phyloP scores from a whole-genome alignment of 1,284 basidiomycete species.

The Ganoderma leucocontextum region DNA sequence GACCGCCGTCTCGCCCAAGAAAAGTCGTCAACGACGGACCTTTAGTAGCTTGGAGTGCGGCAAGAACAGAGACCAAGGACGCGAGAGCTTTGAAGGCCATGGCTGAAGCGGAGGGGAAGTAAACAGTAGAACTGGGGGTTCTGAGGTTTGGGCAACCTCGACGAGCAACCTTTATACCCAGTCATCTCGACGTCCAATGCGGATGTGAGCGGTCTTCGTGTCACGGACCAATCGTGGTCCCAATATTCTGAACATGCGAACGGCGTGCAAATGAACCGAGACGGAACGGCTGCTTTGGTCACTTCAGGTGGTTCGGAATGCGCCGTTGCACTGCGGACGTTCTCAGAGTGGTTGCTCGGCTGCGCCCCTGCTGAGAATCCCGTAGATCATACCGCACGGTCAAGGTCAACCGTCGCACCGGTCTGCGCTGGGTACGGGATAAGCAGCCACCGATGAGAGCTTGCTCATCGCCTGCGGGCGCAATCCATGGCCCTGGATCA shows the following conservation, averaged over 20 bases:
- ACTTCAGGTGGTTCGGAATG: neutral
- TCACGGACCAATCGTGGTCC: neutral
- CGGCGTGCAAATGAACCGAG: neutral
- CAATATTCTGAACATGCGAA: constrained; percentile 5
- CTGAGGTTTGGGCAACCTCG: neutral
- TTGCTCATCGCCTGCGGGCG: neutral
- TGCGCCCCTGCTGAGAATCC: neutral
- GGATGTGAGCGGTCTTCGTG: neutral
- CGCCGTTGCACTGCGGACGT: neutral
- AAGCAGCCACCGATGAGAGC: neutral
- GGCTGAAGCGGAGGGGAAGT: neutral
- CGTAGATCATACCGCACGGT: neutral
- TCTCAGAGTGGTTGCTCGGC: constrained; percentile 1
- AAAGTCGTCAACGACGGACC: constrained; percentile 6
- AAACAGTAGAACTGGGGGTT: neutral
- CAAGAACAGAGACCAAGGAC: constrained; percentile 27
- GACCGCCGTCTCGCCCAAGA: neutral
- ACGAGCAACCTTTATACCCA: neutral
- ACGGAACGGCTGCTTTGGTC: neutral
- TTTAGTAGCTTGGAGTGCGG: constrained; percentile 29
- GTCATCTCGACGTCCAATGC: neutral
- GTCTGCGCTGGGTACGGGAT: neutral
- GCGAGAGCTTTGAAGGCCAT: constrained; percentile 32
- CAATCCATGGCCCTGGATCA: neutral
- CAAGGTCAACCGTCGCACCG: neutral